Percentiles rank a stretch among this genome's conserved stretches.
Evolutionary conservation across 1,284 basidiomycete genomes (phyloP).

Genomic region (Coniferiporia weirii): DNA sequence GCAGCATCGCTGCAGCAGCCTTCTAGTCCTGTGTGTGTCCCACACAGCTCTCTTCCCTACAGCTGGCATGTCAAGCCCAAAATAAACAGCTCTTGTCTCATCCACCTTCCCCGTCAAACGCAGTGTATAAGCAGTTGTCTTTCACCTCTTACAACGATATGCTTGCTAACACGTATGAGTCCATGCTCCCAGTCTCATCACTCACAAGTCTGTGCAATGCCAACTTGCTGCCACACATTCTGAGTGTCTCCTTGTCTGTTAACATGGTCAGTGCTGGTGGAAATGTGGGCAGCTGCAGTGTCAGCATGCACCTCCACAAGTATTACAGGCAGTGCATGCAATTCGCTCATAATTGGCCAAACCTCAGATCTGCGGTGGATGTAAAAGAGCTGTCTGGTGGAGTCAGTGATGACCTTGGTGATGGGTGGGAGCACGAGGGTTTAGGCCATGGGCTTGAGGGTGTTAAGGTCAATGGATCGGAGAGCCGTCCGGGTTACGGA

Average conservation of each 20-base stretch:
- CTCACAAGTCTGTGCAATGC: conserved; percentile 55
- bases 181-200: conserved; percentile 64
- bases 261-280: conserved; percentile 5
- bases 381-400: conserved; percentile 33
- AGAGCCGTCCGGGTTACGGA: too few relatives aligned
- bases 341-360: conserved; percentile 12
- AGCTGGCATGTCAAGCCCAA: too few relatives aligned
- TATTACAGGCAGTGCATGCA: conserved; percentile 12
- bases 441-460: conserved; percentile 75
- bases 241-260: conserved; percentile 41
- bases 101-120: conserved; percentile 51
- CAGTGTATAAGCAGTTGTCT: conserved; percentile 62
- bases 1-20: conserved; percentile 9
- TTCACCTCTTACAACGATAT: conserved; percentile 86
- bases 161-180: conserved; percentile 67
- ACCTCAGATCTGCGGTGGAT: conserved; percentile 23
- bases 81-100: conserved; percentile 30
- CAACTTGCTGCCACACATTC: conserved; percentile 64
- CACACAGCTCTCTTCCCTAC: conserved; percentile 18
- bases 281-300: conserved; percentile 6
- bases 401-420: conserved; percentile 52
- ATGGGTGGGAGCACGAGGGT: conserved; percentile 81
- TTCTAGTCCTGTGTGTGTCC: neutral
- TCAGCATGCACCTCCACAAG: conserved; percentile 8
- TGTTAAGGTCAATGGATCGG: too few relatives aligned